Conservation (phyloP, 805 yeast species). For the Allodekkera sacchari region DNA sequence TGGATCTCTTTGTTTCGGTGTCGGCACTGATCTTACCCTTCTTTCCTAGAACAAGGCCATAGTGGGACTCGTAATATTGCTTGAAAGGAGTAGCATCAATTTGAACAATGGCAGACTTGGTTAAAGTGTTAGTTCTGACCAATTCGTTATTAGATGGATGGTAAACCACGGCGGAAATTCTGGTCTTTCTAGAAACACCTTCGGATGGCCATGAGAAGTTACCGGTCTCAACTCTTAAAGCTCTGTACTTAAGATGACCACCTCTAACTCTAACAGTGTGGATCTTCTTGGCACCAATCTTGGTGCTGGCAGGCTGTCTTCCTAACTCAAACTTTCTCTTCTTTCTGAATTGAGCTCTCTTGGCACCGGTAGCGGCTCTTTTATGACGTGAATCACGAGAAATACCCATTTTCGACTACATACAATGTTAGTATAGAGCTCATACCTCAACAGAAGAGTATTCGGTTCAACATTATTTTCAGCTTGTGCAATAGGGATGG, state of each 20-base stretch:
- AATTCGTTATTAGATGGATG: slow-evolving; percentile 99
- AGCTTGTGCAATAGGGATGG: no score
- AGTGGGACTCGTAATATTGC: slow-evolving; percentile 98
- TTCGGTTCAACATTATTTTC: no score
- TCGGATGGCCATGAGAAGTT: slow-evolving; percentile 99
- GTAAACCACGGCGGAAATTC: slow-evolving; percentile 96
- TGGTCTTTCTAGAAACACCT: slow-evolving; percentile 98
- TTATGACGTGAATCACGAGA: slow-evolving; percentile 99
- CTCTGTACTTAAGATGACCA: slow-evolving; percentile 99
- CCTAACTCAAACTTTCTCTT: slow-evolving; percentile 99
- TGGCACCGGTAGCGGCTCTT: slow-evolving; percentile 99
- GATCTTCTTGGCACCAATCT: slow-evolving; percentile 97
- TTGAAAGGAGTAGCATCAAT: slow-evolving; percentile 99
- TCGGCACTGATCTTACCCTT: slow-evolving; percentile 49
- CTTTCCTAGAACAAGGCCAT: slow-evolving; percentile 92
- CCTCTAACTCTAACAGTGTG: slow-evolving; percentile 99
- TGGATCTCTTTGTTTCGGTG: slow-evolving; percentile 60
- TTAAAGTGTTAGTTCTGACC: slow-evolving; percentile 99
- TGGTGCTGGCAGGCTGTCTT: slow-evolving; percentile 99
- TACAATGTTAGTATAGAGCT: slow-evolving; percentile 6
- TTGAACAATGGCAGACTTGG: slow-evolving; percentile 98
- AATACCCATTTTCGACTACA: slow-evolving; percentile 80
- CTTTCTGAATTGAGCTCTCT: slow-evolving; percentile 99
- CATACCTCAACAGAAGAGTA: no score
- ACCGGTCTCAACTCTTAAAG: slow-evolving; percentile 97